A percentile compares a stretch with the other conserved stretches of the same genome.
Conservation (phyloP, 2,329 filamentous ascomycete genomes). For the Botrytis byssoidea region DNA sequence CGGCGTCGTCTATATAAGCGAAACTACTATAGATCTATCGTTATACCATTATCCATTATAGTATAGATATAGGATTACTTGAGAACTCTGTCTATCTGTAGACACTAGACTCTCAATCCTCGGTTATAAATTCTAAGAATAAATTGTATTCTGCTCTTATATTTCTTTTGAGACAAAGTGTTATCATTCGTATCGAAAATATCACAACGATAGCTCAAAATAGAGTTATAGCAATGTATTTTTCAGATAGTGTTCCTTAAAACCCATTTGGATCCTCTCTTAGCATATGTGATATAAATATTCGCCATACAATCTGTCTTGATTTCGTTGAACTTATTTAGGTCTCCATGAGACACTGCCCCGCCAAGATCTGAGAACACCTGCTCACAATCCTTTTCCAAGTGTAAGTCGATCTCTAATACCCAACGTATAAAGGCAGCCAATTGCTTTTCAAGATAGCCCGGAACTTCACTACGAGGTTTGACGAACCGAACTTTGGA, state of each 20-base stretch:
- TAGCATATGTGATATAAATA: not conserved
- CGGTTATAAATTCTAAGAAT: too few species aligned
- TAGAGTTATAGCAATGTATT: too few species aligned
- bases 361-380: not conserved
- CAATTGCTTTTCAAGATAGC: not conserved
- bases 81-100: too few species aligned
- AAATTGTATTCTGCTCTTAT: too few species aligned
- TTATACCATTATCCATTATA: too few species aligned
- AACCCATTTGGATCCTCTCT: constrained; percentile 7
- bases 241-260: not conserved
- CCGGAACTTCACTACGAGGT: not conserved
- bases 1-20: too few species aligned
- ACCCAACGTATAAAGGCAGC: not conserved
- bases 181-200: too few species aligned
- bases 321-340: not conserved
- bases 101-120: too few species aligned
- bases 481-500: not conserved
- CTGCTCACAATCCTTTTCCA: not conserved
- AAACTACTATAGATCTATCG: too few species aligned
- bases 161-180: too few species aligned
- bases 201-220: too few species aligned
- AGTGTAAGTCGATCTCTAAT: not conserved
- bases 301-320: not conserved
- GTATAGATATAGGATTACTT: too few species aligned
- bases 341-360: not conserved